Evolutionary conservation across 768 basidiomycete genomes (phyloP).

Genomic region (Botryobasidium botryosum): DNA sequence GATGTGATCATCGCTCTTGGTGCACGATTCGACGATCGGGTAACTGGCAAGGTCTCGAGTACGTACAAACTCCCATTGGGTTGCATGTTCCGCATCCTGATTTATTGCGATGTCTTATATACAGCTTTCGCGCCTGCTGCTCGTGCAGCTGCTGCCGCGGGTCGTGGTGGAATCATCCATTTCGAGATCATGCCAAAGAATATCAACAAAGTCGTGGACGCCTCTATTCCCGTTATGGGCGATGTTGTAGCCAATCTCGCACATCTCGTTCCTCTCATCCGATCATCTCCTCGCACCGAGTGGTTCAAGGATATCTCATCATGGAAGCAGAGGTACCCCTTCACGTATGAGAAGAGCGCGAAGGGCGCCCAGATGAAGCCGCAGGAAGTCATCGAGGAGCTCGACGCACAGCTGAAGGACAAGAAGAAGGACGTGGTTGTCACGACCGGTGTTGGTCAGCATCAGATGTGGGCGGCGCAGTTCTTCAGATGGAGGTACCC

Average conservation of each 20-base stretch:
- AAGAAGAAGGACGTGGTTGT: constrained; percentile 78
- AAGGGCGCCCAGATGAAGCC: constrained; percentile 71
- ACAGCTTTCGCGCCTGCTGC: constrained; percentile 78
- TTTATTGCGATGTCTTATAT: neutral
- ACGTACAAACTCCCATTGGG: constrained; percentile 3
- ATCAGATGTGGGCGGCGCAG: constrained; percentile 99
- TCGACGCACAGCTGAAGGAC: constrained; percentile 61
- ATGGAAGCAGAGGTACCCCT: constrained; percentile 85
- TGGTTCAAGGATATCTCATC: constrained; percentile 73
- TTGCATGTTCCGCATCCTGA: neutral
- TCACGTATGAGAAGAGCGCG: constrained; percentile 57
- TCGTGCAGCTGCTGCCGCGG: constrained; percentile 62
- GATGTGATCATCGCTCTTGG: constrained; percentile 97
- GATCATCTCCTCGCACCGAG: constrained; percentile 39
- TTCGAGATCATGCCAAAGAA: constrained; percentile 99
- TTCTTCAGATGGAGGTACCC: constrained; percentile 83
- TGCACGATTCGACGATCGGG: constrained; percentile 93
- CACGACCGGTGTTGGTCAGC: constrained; percentile 93
- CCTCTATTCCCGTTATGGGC: constrained; percentile 83
- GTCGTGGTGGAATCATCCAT: constrained; percentile 93
- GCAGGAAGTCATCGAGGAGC: constrained; percentile 89
- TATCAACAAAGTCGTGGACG: constrained; percentile 96
- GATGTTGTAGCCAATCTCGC: constrained; percentile 78
- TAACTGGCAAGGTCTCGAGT: constrained; percentile 73
- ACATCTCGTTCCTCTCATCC: constrained; percentile 65